phyloP scores from a whole-genome alignment of 257 asterid genomes.

The Orobanche coerulescens region DNA sequence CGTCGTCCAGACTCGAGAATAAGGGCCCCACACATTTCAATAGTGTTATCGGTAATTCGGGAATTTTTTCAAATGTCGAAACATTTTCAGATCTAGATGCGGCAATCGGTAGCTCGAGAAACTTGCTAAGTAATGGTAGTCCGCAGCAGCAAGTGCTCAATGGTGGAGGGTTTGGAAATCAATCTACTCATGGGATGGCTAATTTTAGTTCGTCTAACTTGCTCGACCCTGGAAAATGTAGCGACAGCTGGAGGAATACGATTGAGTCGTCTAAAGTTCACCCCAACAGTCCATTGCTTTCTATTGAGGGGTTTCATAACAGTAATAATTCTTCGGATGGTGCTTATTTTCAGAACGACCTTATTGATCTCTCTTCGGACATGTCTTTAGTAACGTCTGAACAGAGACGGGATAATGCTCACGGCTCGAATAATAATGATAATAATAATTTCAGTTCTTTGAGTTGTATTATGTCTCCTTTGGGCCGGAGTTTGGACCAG shows the following conservation, averaged over 20 bases:
- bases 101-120: neutral
- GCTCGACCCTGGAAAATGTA: slow-evolving; percentile 44
- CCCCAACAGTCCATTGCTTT: slow-evolving; percentile 31
- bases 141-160: slow-evolving; percentile 18
- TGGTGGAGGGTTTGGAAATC: slow-evolving; percentile 39
- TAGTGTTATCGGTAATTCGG: slow-evolving; percentile 35
- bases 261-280: slow-evolving; percentile 37
- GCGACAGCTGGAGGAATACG: slow-evolving; percentile 38
- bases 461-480: slow-evolving; percentile 26
- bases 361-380: slow-evolving; percentile 36
- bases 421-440: slow-evolving; percentile 22
- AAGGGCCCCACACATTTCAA: slow-evolving; percentile 26
- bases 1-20: slow-evolving; percentile 31
- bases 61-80: slow-evolving; percentile 24
- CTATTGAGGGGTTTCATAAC: slow-evolving; percentile 39
- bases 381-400: slow-evolving; percentile 36
- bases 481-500: slow-evolving; percentile 32
- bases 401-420: slow-evolving; percentile 30
- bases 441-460: slow-evolving; percentile 30
- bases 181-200: slow-evolving; percentile 32
- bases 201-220: slow-evolving; percentile 41
- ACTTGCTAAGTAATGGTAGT: no score
- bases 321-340: slow-evolving; percentile 30
- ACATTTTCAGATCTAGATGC: neutral
- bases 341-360: slow-evolving; percentile 33